phyloP scores from a whole-genome alignment of 306 rosid genomes.

The Fragaria nilgerrensis region DNA sequence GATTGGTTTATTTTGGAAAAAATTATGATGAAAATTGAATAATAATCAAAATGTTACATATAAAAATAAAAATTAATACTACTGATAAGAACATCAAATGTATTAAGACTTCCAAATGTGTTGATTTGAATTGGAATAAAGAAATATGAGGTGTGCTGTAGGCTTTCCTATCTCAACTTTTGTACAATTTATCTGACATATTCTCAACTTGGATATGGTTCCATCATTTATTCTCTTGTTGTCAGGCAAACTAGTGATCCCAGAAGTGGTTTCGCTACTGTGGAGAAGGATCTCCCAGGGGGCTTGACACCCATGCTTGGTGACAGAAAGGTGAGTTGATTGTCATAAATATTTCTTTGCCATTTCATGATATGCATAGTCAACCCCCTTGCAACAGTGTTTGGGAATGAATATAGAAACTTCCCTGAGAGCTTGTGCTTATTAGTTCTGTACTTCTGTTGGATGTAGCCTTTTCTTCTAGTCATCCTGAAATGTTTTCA shows the following conservation, averaged over 20 bases:
- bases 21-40: background rate
- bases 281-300: slow-evolving; percentile 91
- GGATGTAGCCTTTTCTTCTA: background rate
- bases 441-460: background rate
- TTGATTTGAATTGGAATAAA: slow-evolving; percentile 5
- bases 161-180: background rate
- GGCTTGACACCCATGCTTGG: slow-evolving; percentile 99
- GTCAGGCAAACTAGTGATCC: slow-evolving; percentile 96
- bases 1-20: background rate
- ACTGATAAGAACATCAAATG: background rate
- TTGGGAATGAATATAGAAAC: background rate
- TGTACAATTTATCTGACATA: background rate
- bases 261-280: slow-evolving; percentile 95
- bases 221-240: slow-evolving; percentile 2
- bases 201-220: background rate
- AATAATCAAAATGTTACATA: background rate
- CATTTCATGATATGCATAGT: background rate
- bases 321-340: slow-evolving; percentile 71
- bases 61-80: background rate
- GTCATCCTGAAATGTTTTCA: background rate
- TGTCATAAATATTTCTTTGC: background rate
- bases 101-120: background rate
- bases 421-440: too few species aligned
- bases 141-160: background rate
- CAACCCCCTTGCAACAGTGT: background rate